Percentiles rank a stretch among this genome's conserved stretches.
phyloP scores from a whole-genome alignment of 306 rosid genomes.

The Citrullus colocynthis region DNA sequence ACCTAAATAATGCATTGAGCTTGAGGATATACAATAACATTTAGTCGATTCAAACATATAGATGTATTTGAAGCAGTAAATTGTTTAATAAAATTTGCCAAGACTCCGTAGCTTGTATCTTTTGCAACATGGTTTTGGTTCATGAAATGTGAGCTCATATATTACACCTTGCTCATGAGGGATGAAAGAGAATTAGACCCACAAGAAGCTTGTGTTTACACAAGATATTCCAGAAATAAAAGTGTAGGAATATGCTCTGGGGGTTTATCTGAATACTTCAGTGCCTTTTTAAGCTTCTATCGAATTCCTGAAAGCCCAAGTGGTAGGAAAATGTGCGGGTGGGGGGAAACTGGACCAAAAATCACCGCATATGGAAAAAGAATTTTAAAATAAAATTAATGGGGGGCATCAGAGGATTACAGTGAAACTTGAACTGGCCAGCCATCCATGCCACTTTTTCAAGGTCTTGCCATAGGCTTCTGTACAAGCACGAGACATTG shows the following conservation, averaged over 20 bases:
- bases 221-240: neutral
- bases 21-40: neutral
- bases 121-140: neutral
- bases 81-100: neutral
- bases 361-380: neutral
- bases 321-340: neutral
- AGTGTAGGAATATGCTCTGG: neutral
- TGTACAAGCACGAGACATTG: constrained; percentile 86
- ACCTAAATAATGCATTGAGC: neutral
- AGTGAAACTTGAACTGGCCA: constrained; percentile 86
- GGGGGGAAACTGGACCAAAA: no score
- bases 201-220: neutral
- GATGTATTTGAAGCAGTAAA: neutral
- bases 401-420: constrained; percentile 39
- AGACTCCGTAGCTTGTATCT: neutral
- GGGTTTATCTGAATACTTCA: neutral
- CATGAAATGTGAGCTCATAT: neutral
- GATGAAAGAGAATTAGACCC: neutral
- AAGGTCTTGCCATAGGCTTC: constrained; percentile 83
- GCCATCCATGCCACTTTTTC: constrained; percentile 97
- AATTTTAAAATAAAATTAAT: constrained; percentile 6
- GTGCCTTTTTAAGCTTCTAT: neutral
- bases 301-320: neutral
- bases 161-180: neutral
- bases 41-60: neutral